Base-by-base conservation (phyloP, 805 yeast species). In the Kodamaea fukazawae region DNA sequence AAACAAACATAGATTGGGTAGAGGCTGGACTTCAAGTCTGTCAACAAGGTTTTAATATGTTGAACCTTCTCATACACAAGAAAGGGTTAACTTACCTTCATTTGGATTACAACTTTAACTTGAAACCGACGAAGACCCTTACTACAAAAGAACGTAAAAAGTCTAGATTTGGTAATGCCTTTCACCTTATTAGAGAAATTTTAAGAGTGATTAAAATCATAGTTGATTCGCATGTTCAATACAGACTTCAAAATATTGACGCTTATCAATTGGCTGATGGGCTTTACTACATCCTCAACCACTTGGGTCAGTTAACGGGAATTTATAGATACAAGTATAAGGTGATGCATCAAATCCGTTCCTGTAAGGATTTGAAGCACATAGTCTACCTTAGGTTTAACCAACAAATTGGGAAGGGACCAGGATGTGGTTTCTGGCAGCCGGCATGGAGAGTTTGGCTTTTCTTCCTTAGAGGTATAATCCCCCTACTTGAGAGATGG, bases 351-450 rank as follows among this genome's bases (percentile, higher is more conserved):
- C 99, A 93, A 61, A 90, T 93, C 29, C 76, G 97, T 36, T 90
- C 95, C 2, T 89, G 97, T 60, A 93, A 93, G 58, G 99, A 93
- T 62, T 65, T 93, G 53, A 93, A 93, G 61, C 99, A 93, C 58
- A 81, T 91, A 5, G 83, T 93, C 1, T 93, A 93, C 56, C 75
- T 86, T 47, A 71, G 83, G 45, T 93, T 93, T 66, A 93, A 93
- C 55, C 71, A 73, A 27, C 69, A 78, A n/a, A 85, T 93, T 17
- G 97, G 97, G 0, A 93, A 91, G 56, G 99, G 99, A 2, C 98
- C 99, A 1, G 99, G 99, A 0, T 86, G 96, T 67, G 99, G 99
- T 1, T 86, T 93, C 60, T 93, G 99, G 99, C 98, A 93, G 56
- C 99, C 99, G 0, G 86, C 96, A 1, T 93, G 98, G 99, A 70